A percentile compares a stretch with the other conserved stretches of the same genome.
Conservation (phyloP, 768 basidiomycete genomes). For the Tylopilus felleus region DNA sequence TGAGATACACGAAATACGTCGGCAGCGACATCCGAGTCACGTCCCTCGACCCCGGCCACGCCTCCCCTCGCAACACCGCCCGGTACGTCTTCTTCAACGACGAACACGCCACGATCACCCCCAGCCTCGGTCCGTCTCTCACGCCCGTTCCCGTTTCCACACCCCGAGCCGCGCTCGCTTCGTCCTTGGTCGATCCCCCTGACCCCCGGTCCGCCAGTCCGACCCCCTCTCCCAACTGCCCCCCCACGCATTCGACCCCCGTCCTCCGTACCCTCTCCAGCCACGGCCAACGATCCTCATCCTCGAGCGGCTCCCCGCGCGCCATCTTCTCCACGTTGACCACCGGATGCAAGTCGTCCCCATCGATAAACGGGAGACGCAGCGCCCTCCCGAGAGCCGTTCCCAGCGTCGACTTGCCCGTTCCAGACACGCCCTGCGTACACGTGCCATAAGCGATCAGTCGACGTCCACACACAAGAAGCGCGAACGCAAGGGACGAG, state of each 20-base stretch:
- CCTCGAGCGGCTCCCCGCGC: constrained; percentile 67
- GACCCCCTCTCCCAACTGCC: neutral
- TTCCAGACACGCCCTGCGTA: constrained; percentile 65
- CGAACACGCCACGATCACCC: constrained; percentile 85
- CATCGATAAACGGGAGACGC: constrained; percentile 79
- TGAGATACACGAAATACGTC: constrained; percentile 81
- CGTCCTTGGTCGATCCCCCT: neutral
- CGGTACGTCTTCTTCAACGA: constrained; percentile 81
- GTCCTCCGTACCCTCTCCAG: constrained; percentile 65
- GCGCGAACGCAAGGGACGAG: no score
- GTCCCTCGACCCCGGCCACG: neutral
- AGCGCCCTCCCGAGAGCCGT: constrained; percentile 56
- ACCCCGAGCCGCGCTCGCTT: no score
- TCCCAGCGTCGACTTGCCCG: constrained; percentile 73
- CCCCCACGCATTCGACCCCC: constrained; percentile 37
- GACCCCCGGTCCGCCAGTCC: neutral
- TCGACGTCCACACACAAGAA: neutral
- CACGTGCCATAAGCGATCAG: no score
- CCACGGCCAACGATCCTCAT: constrained; percentile 86
- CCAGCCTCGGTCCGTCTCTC: constrained; percentile 22
- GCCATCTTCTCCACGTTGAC: constrained; percentile 89
- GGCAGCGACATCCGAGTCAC: constrained; percentile 28
- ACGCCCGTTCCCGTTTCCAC: neutral
- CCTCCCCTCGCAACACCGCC: constrained; percentile 62
- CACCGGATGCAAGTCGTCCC: constrained; percentile 81